Conservation (phyloP, 1,284 basidiomycete species). For the Puccinia brachypodii region DNA sequence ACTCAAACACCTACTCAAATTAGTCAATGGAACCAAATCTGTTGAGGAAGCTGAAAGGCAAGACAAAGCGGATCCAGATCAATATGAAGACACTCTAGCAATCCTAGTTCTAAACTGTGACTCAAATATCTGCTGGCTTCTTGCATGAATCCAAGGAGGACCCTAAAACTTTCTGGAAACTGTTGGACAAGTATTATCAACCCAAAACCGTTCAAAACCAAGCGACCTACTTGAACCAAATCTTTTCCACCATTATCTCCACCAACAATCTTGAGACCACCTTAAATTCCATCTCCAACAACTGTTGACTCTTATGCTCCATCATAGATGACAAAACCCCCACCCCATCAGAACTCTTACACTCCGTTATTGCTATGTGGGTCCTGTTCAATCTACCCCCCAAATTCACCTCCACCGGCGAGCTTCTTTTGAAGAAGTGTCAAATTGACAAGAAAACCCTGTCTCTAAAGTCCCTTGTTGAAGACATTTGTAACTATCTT, state of each 20-base stretch:
- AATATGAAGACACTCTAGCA: not conserved
- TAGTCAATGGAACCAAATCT: not conserved
- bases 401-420: too few species aligned
- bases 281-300: not conserved
- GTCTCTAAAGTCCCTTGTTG: not conserved
- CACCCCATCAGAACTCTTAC: not conserved
- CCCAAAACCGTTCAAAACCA: constrained; percentile 11
- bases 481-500: not conserved
- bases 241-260: not conserved
- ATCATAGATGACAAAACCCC: constrained; percentile 6
- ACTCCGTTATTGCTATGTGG: constrained; percentile 1
- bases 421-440: not conserved
- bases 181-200: not conserved
- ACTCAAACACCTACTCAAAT: not conserved
- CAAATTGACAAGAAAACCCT: not conserved
- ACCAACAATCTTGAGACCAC: not conserved
- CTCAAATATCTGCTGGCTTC: not conserved
- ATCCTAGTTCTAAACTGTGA: not conserved
- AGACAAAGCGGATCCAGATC: not conserved
- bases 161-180: not conserved
- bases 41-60: not conserved
- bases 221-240: constrained; percentile 1
- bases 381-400: too few species aligned
- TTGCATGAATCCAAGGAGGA: not conserved
- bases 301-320: not conserved